These are phyloP conservation scores for Wickerhamomyces hampshirensis DNA, from an alignment of 805 yeast species.

Conservation along the genomic window DNA sequence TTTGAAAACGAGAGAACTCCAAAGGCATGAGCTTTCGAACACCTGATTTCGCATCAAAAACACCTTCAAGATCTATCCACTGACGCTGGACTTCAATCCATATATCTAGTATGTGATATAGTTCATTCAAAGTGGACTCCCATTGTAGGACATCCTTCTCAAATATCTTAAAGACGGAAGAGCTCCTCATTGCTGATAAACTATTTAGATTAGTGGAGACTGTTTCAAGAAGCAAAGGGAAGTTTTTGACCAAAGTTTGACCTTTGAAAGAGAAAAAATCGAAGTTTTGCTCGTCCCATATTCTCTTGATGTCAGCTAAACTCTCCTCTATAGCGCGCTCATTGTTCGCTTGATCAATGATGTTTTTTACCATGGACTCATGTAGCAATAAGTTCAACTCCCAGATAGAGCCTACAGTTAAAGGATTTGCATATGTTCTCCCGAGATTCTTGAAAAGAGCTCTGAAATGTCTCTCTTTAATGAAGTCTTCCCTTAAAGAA, in stretches of 20 bases:
- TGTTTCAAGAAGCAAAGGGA: conserved; percentile 58
- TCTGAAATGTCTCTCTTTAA: conserved; percentile 68
- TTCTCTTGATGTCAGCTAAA: conserved; percentile 41
- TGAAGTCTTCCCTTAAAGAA: conserved; percentile 47
- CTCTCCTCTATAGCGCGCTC: conserved; percentile 64
- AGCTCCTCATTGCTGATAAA: conserved; percentile 64
- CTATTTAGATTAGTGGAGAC: conserved; percentile 58
- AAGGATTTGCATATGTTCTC: not conserved
- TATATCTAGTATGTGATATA: conserved; percentile 49
- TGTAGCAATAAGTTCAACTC: conserved; percentile 44
- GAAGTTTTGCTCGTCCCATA: conserved; percentile 53
- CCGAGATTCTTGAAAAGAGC: conserved; percentile 35
- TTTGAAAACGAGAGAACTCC: conserved; percentile 64
- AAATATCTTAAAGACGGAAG: conserved; percentile 56
- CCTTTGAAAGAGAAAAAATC: conserved; percentile 49
- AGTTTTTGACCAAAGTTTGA: conserved; percentile 56
- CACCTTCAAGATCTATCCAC: conserved; percentile 83
- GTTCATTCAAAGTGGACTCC: conserved; percentile 48
- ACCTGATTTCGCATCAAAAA: conserved; percentile 57
- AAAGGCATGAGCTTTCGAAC: conserved; percentile 59
- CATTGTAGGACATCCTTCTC: conserved; percentile 51
- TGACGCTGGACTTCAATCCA: conserved; percentile 88
- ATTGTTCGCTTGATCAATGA: conserved; percentile 62
- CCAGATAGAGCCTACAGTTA: conserved; percentile 46
- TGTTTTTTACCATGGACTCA: conserved; percentile 39